Evolutionary conservation across 306 rosid species (phyloP).

Genomic region (Medicago ruthenica): DNA sequence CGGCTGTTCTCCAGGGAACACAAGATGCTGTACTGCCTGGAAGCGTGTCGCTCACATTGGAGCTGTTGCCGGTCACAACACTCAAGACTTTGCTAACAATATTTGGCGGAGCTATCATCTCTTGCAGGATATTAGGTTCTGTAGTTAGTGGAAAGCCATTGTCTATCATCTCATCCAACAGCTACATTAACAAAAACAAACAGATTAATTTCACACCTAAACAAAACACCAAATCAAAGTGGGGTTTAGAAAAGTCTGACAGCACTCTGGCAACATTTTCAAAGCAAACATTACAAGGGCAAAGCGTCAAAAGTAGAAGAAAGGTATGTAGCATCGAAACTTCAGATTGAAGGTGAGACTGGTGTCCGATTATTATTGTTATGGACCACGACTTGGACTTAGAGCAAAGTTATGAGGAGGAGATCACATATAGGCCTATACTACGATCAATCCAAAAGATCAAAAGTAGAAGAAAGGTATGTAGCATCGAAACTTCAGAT

Average conservation of each 20-base stretch:
- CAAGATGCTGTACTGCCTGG: constrained; percentile 81
- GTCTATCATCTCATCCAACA: constrained; percentile 99
- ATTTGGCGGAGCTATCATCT: constrained; percentile 95
- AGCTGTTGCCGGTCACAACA: constrained; percentile 89
- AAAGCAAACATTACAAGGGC: not conserved
- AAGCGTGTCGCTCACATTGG: constrained; percentile 88
- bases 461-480: constrained; percentile 14
- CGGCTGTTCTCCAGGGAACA: constrained; percentile 87
- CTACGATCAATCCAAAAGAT: not conserved
- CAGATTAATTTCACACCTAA: constrained; percentile 14
- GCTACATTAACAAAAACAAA: constrained; percentile 55
- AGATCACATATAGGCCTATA: no score
- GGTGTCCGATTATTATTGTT: not conserved
- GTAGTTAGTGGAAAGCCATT: constrained; percentile 97
- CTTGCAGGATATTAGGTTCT: constrained; percentile 87
- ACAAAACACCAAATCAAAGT: constrained; percentile 24
- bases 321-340: not conserved
- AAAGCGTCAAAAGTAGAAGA: constrained; percentile 7
- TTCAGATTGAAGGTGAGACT: not conserved
- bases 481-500: not conserved
- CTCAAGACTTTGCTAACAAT: constrained; percentile 90
- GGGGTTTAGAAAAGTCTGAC: not conserved
- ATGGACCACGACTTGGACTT: no score
- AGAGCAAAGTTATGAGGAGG: no score
- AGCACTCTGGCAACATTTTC: constrained; percentile 28